Percentiles rank a stretch among this genome's conserved stretches.
Conservation (phyloP, 768 basidiomycete species). For the Mycena amicta region DNA sequence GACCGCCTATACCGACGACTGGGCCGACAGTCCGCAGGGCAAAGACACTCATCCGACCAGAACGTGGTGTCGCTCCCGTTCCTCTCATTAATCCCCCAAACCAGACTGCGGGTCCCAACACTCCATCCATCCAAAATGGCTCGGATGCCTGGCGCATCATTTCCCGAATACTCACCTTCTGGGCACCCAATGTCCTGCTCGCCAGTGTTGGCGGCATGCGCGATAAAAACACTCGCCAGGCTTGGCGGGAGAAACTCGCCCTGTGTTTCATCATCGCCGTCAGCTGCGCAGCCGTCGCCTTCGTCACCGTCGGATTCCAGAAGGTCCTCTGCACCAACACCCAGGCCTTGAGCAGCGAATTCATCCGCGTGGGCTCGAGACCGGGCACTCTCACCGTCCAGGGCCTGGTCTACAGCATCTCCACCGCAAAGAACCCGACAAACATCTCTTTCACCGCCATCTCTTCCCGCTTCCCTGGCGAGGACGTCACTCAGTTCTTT, state of each 20-base stretch:
- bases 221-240: conserved; percentile 77
- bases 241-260: conserved; percentile 97
- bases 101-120: conserved; percentile 39
- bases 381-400: conserved; percentile 72
- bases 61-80: conserved; percentile 90
- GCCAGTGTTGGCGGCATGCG: conserved; percentile 76
- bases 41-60: conserved; percentile 96
- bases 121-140: conserved; percentile 43
- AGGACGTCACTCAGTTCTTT: conserved; percentile 91
- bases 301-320: conserved; percentile 93
- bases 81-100: conserved; percentile 87
- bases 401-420: conserved; percentile 78
- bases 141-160: conserved; percentile 79
- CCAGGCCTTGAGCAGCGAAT: conserved; percentile 44
- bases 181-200: conserved; percentile 84
- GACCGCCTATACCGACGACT: conserved; percentile 48
- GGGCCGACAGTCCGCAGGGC: conserved; percentile 76
- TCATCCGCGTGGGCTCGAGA: conserved; percentile 56
- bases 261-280: conserved; percentile 85
- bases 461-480: conserved; percentile 61
- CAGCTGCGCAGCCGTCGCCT: conserved; percentile 81
- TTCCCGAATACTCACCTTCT: conserved; percentile 80
- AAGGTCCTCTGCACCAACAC: conserved; percentile 83
- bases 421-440: conserved; percentile 50
- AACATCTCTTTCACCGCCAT: conserved; percentile 63